phyloP scores from a whole-genome alignment of 257 asterid species.

The Nicotiana tabacum region DNA sequence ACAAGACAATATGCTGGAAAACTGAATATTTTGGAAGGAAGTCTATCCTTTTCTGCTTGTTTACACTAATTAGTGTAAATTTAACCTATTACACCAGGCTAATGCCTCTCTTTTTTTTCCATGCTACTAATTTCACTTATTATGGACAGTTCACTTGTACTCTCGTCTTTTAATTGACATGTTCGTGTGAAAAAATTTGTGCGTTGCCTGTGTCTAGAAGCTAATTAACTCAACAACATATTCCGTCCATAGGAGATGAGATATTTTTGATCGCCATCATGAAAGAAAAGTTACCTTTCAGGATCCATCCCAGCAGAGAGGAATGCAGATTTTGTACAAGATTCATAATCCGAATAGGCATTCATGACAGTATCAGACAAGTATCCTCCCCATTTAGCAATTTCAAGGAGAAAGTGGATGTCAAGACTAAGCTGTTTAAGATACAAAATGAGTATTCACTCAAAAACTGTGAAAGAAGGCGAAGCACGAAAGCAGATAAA shows the following conservation, averaged over 20 bases:
- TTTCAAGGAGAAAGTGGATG: constrained; percentile 59
- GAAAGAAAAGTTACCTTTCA: constrained; percentile 35
- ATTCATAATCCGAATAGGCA: constrained; percentile 20
- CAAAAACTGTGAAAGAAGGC: background rate
- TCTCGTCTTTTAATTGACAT: background rate
- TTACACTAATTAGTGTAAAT: background rate
- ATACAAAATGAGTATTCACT: background rate
- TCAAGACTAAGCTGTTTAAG: constrained; percentile 48
- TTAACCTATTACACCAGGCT: background rate
- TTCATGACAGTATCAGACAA: constrained; percentile 30
- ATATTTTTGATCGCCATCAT: background rate
- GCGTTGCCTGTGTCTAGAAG: background rate
- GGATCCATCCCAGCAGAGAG: constrained; percentile 31
- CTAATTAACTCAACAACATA: background rate
- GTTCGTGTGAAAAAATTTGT: background rate
- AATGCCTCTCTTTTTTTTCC: background rate
- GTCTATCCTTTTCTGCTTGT: background rate
- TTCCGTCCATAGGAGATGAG: background rate
- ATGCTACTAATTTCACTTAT: background rate
- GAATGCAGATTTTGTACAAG: constrained; percentile 30
- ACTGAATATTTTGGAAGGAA: background rate
- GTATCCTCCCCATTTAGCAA: constrained; percentile 53
- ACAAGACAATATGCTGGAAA: background rate
- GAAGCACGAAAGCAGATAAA: background rate
- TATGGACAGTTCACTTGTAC: too few relatives aligned